Evolutionary conservation across 257 asterid species (phyloP), one percentile per base, ranked within the genome.

Genomic region (Solanum piurae): DNA sequence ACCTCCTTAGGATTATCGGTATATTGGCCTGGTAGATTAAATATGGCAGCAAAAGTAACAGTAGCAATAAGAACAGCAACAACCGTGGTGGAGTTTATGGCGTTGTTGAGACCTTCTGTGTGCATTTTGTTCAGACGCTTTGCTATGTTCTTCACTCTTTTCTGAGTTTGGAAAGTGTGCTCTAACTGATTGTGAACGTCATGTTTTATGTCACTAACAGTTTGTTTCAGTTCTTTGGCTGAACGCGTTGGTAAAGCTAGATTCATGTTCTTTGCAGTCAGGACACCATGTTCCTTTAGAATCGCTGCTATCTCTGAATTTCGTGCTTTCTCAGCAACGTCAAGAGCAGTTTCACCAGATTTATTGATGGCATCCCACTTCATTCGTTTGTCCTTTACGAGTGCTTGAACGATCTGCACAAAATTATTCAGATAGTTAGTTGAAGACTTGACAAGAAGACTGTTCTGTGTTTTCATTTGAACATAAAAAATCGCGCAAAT

Each of bases 11-110:
- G 91, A 33, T 90, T 37, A 46, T 94, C 95, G 5, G 49, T 90
- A 37, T 93, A 94, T 83, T 93, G 95, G 20, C 95, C 98, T 3
- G 95, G 98, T 11, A 93, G 94, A 9, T 91, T 93, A 82, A 89
- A 95, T 87, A 95, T 95, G 88, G 98, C 96, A 0, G 98, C 98
- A 74, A 93, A 95, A 5, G 98, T 92, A 4, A 95, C 98, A 0
- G 96, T 95, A 33, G 98, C 98, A 7, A 95, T 95, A 20, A 95
- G 92, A n/a, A 95, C 95, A 0, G 95, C 96, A 1, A 93, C 96
- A 12, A 95, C 92, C 0, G 98, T 95, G 4, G 98, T 93, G 68
- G 98, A 95, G 11, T 95, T 95, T 80, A 94, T 95, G 1, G 98
- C 98, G 2, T 95, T 94, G 91, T 95, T 95, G 6, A 95, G 96